These are phyloP conservation scores for Golubevia pallescens DNA, from an alignment of 1,284 basidiomycete species.

Conservation along the genomic window DNA sequence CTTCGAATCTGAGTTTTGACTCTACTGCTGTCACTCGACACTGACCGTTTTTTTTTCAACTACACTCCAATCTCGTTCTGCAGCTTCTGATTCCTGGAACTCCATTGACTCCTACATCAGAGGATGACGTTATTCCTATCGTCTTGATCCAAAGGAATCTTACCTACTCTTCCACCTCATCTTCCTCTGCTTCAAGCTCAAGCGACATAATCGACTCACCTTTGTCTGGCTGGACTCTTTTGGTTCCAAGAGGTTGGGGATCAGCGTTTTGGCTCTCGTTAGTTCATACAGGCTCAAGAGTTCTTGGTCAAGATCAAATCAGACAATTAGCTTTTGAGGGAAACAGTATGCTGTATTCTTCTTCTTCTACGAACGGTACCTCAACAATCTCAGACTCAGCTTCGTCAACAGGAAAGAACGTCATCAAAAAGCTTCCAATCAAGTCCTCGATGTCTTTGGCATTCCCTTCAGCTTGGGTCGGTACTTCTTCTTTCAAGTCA, in stretches of 20 bases:
- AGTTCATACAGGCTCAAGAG: conserved; percentile 21
- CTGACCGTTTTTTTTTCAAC: too few species aligned
- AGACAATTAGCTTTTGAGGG: conserved; percentile 22
- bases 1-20: neutral
- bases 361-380: neutral
- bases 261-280: conserved; percentile 50
- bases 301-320: conserved; percentile 46
- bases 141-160: conserved; percentile 21
- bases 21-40: neutral
- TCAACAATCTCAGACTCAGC: neutral
- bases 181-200: neutral
- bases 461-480: conserved; percentile 47
- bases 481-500: conserved; percentile 19
- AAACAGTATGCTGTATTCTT: conserved; percentile 19
- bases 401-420: conserved; percentile 3
- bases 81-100: conserved; percentile 18
- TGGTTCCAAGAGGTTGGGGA: conserved; percentile 59
- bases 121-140: conserved; percentile 41
- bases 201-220: neutral
- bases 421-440: conserved; percentile 5
- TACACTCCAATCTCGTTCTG: too few species aligned
- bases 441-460: conserved; percentile 1
- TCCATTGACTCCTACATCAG: conserved; percentile 25
- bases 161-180: neutral
- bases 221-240: conserved; percentile 28